A percentile compares a stretch with the other conserved stretches of the same genome.
phyloP scores from a whole-genome alignment of 805 yeast species.

The Zygotorulaspora florentina region DNA sequence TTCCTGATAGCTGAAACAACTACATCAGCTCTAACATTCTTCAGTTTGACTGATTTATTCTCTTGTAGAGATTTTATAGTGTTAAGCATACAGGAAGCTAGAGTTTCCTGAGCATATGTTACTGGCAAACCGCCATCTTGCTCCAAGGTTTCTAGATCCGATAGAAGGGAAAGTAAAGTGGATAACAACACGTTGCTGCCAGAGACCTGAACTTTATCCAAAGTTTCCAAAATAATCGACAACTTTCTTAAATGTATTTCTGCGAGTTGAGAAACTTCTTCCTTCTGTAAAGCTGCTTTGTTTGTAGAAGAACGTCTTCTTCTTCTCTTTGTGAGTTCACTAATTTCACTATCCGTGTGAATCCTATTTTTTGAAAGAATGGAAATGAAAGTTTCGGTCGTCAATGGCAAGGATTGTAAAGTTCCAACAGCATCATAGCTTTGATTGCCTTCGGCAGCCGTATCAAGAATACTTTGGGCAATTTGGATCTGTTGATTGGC shows the following conservation, averaged over 20 bases:
- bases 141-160: conserved; percentile 79
- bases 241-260: conserved; percentile 71
- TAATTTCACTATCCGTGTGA: conserved; percentile 39
- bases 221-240: conserved; percentile 72
- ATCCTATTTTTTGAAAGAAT: conserved; percentile 59
- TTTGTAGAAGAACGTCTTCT: conserved; percentile 78
- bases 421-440: conserved; percentile 52
- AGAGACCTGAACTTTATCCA: conserved; percentile 46
- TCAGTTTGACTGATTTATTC: conserved; percentile 47
- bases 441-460: conserved; percentile 40
- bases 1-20: conserved; percentile 87
- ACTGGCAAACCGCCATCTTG: conserved; percentile 90
- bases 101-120: conserved; percentile 81
- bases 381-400: conserved; percentile 53
- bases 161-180: conserved; percentile 55
- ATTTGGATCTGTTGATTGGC: conserved; percentile 54
- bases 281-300: conserved; percentile 66
- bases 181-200: conserved; percentile 45
- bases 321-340: conserved; percentile 58
- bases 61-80: conserved; percentile 54
- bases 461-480: conserved; percentile 56
- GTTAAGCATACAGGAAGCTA: conserved; percentile 80
- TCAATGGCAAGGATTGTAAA: conserved; percentile 51
- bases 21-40: conserved; percentile 78
- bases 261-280: conserved; percentile 69